phyloP scores from a whole-genome alignment of 2,329 filamentous ascomycete species.

The Fusarium torreyae region DNA sequence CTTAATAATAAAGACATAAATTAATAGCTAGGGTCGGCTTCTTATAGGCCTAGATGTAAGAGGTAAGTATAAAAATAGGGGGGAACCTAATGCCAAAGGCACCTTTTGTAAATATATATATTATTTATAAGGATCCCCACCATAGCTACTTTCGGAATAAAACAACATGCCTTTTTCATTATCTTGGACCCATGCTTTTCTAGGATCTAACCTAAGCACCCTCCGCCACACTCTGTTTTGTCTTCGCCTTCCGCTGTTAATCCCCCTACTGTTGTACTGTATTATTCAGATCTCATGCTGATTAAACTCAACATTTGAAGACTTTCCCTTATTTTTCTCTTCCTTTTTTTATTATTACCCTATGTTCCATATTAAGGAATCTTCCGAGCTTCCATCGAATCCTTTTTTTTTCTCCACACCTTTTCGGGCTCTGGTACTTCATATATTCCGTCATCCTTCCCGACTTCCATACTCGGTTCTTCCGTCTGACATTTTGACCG shows the following conservation, averaged over 20 bases:
- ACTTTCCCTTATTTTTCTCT: background rate
- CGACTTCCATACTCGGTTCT: constrained; percentile 16
- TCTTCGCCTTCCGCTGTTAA: constrained; percentile 1
- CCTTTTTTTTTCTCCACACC: constrained; percentile 28
- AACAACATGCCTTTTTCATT: too few species aligned
- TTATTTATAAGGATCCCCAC: too few species aligned
- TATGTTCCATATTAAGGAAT: constrained; percentile 5
- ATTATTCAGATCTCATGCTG: constrained; percentile 27
- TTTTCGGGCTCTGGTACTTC: constrained; percentile 6
- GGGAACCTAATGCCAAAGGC: too few species aligned
- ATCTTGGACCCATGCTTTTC: too few species aligned
- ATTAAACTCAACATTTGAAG: constrained; percentile 17
- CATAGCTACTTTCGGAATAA: too few species aligned
- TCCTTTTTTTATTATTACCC: constrained; percentile 2
- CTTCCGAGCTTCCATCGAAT: constrained; percentile 5
- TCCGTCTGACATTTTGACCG: constrained; percentile 19
- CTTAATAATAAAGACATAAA: too few species aligned
- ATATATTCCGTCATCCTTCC: constrained; percentile 15
- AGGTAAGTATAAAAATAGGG: too few species aligned
- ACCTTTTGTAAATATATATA: too few species aligned
- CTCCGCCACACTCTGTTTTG: constrained; percentile 42
- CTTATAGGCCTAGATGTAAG: too few species aligned
- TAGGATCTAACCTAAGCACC: constrained; percentile 16
- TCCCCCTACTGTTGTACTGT: constrained; percentile 8
- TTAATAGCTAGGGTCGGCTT: too few species aligned